Conservation (phyloP, 345 rosid genomes). For the Pistacia vera region DNA sequence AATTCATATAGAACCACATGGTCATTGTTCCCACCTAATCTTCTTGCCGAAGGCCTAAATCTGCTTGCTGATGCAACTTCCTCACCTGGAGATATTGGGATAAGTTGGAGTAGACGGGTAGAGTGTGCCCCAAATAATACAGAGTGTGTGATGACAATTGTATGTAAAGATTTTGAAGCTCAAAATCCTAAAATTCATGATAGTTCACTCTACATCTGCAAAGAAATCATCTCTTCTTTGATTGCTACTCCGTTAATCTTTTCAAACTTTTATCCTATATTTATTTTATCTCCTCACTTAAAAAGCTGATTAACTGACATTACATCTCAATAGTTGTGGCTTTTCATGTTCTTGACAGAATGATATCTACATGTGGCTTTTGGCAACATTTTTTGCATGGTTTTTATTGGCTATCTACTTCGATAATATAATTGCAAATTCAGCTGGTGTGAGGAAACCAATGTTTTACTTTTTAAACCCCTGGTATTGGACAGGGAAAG, state of each 20-base stretch:
- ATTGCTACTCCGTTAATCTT: neutral
- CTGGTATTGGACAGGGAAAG: slow-evolving; percentile 88
- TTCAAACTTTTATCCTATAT: neutral
- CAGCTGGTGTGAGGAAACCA: slow-evolving; percentile 79
- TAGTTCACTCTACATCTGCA: neutral
- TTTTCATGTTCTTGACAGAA: slow-evolving; percentile 55
- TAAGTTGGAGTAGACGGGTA: slow-evolving; percentile 76
- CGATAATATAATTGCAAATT: slow-evolving; percentile 81
- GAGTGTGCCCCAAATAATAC: slow-evolving; percentile 54
- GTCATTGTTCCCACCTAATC: slow-evolving; percentile 92
- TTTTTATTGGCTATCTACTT: slow-evolving; percentile 79
- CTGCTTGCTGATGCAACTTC: slow-evolving; percentile 67
- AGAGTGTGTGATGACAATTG: slow-evolving; percentile 74
- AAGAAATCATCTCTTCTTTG: neutral
- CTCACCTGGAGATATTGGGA: slow-evolving; percentile 70
- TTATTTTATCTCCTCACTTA: neutral
- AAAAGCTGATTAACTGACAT: neutral
- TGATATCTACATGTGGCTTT: slow-evolving; percentile 72
- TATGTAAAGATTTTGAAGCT: slow-evolving; percentile 35
- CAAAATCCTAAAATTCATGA: slow-evolving; percentile 10
- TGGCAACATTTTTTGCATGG: slow-evolving; percentile 65
- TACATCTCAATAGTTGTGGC: neutral
- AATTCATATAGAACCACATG: slow-evolving; percentile 43
- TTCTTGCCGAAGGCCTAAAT: slow-evolving; percentile 60
- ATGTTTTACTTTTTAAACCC: slow-evolving; percentile 73